Base-by-base conservation (phyloP, 2,329 filamentous ascomycete genomes). In the Alternaria burnsii region DNA sequence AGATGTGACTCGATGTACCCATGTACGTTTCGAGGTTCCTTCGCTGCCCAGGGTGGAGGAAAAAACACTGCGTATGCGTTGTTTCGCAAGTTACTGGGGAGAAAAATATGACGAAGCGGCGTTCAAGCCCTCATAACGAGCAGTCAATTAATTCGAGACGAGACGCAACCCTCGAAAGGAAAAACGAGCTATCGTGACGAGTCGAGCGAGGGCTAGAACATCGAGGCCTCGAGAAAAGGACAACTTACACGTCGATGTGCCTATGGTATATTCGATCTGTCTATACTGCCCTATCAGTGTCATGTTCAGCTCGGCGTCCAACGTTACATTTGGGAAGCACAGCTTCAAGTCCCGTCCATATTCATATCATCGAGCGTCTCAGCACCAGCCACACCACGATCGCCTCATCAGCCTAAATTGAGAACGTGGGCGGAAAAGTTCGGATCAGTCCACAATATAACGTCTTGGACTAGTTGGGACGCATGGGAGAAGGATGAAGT, bases 1-100 rank as follows among this genome's bases (percentile, higher is more conserved):
- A 70, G 73, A 74, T 73, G 75, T 76, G 75, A 74, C 73, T 68
- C 54, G 59, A 66, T 64, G 66, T 62, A 30, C 53, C 54, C 55
- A 66, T 63, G 66, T 62, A 30, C 53, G 51, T 61, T 55, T 61
- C 59, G 62, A 58, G 55, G 22, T 28, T 24, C 46, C 62, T 63
- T 67, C 46, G 46, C 52, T 44, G 54, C 61, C 58, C 58, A 51
- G 67, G 62, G 61, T 61, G 57, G 69, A 55, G 62, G 9, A 40
- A 40, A 52, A 66, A 43, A 62, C 56, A 28, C 54, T 61, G 62
- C 28, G 2, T 40, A 66, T 57, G 50, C 59, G 52, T 57, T 60
- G 61, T 64, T 58, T 66, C 53, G 60, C 43, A 47, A 55, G 47
- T 41, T 22, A 22, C 16, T 50, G n/a, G 52, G 41, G 20, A 41